Base-by-base conservation (phyloP, 2,329 filamentous ascomycete species). In the Aspergillus ustus region DNA sequence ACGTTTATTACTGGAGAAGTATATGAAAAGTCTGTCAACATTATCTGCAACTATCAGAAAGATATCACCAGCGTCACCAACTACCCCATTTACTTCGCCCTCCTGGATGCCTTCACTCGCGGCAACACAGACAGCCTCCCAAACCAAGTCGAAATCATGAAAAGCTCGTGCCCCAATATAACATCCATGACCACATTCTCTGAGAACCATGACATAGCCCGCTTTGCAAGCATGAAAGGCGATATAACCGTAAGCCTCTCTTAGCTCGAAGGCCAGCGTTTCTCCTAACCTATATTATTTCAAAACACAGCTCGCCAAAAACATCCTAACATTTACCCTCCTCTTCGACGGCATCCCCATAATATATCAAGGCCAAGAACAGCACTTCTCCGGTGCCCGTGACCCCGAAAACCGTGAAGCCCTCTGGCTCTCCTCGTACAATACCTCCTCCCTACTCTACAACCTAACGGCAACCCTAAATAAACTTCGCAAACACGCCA, bases 291-390 rank as follows among this genome's bases (percentile, higher is more conserved):
- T 17, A 28, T 22, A 31, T 29, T 22, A 49, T 55, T 20, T 13
- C 34, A 43, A 61, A 29, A 43, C 13, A 6, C 52, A 73, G 55
- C 79, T 88, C 2, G 83, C 86, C 50, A 85, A 86, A 72, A 90
- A 90, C 67, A 81, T 84, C 5, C 78, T 89, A 45, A 81, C 85
- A 0, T 89, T 85, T 68, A 84, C 83, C n/a, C 81, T 90, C 31
- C 81, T 90, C 19, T 70, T 72, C 34, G 74, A 88, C 58, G 87
- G 87, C 20, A 85, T 89, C 44, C 87, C 87, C 1, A 85, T 89
- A 59, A 80, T 89, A 37, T 90, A 89, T 73, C 83, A 88, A 66
- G 88, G 87, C 29, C 85, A 87, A 63, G 88, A 90, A 73, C 87
- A 90, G 68, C 85, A 83, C 62, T 87, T 82, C 70, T 71, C 77